These are phyloP conservation scores for Taphrina deformans DNA, from an alignment of 1,139 yeast species.

Conservation along the genomic window DNA sequence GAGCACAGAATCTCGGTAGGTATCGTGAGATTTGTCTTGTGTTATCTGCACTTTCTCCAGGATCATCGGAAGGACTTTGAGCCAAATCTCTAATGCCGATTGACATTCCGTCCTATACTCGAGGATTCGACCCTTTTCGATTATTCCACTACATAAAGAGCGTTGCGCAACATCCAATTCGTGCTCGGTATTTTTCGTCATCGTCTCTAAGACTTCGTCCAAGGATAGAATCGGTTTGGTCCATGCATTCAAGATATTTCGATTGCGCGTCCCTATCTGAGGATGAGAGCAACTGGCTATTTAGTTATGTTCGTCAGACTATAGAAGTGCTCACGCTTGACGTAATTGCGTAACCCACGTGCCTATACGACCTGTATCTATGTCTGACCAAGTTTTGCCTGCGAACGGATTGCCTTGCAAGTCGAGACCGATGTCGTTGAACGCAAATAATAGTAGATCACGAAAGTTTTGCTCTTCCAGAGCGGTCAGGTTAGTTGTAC, in stretches of 20 bases:
- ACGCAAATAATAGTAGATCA: conserved; percentile 60
- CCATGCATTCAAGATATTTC: conserved; percentile 42
- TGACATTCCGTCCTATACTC: conserved; percentile 58
- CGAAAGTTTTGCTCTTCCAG: conserved; percentile 82
- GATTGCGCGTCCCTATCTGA: conserved; percentile 57
- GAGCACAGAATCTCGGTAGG: background rate
- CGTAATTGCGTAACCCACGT: conserved; percentile 68
- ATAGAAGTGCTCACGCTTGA: conserved; percentile 60
- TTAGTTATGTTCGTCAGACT: background rate
- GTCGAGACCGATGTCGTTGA: conserved; percentile 62
- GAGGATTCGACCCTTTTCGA: conserved; percentile 63
- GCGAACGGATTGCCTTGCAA: conserved; percentile 56
- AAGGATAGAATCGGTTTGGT: conserved; percentile 51
- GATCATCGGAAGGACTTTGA: conserved; percentile 47
- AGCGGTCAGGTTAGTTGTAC: conserved; percentile 72
- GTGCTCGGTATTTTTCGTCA: conserved; percentile 58
- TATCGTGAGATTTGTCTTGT: background rate
- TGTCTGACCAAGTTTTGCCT: conserved; percentile 35
- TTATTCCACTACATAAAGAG: conserved; percentile 49
- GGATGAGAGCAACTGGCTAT: conserved; percentile 63
- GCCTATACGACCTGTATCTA: conserved; percentile 40
- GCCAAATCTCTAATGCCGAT: conserved; percentile 53
- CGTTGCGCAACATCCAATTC: conserved; percentile 56
- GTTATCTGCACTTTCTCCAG: conserved; percentile 35
- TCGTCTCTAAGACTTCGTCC: conserved; percentile 63